Percentiles rank a stretch among this genome's conserved stretches.
Evolutionary conservation across 768 basidiomycete genomes (phyloP).

Genomic region (Tubosaeta brunneosetosa): DNA sequence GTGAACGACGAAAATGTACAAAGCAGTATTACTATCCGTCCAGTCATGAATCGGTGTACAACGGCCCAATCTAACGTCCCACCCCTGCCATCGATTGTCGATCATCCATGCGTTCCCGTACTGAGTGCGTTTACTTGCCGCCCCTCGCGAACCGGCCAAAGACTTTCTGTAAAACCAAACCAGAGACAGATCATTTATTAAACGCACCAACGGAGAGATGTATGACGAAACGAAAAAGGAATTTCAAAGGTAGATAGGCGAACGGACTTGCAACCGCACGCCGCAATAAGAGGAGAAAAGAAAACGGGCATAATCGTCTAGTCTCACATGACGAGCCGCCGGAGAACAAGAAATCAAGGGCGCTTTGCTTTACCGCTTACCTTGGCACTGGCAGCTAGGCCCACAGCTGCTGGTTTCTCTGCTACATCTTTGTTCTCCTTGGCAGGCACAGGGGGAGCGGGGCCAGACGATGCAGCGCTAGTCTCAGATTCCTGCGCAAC

Average conservation of each 20-base stretch:
- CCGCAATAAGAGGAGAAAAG: background rate
- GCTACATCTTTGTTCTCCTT: slow-evolving; percentile 20
- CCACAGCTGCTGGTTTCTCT: slow-evolving; percentile 26
- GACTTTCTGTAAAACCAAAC: slow-evolving; percentile 23
- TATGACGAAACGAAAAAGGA: slow-evolving; percentile 2
- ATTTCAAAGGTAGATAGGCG: background rate
- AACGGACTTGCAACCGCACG: slow-evolving; percentile 1
- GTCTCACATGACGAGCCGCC: background rate
- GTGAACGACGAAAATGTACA: background rate
- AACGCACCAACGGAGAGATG: slow-evolving; percentile 9
- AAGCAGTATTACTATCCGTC: background rate
- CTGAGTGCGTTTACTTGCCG: slow-evolving; percentile 19
- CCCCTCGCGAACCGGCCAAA: slow-evolving; percentile 21
- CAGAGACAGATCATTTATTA: slow-evolving; percentile 18
- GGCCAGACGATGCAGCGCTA: background rate
- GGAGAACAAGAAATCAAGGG: slow-evolving; percentile 11
- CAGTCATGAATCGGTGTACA: background rate
- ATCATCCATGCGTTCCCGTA: background rate
- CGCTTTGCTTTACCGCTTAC: slow-evolving; percentile 18
- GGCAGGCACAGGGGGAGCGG: slow-evolving; percentile 1
- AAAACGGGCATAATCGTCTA: background rate
- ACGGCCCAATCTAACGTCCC: background rate
- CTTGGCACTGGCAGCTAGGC: slow-evolving; percentile 30
- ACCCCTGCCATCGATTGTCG: background rate
- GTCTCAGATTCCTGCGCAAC: slow-evolving; percentile 5